Evolutionary conservation across 2,329 filamentous ascomycete species (phyloP), one percentile per base, ranked within the genome.

Genomic region (Paraphaeosphaeria minitans): DNA sequence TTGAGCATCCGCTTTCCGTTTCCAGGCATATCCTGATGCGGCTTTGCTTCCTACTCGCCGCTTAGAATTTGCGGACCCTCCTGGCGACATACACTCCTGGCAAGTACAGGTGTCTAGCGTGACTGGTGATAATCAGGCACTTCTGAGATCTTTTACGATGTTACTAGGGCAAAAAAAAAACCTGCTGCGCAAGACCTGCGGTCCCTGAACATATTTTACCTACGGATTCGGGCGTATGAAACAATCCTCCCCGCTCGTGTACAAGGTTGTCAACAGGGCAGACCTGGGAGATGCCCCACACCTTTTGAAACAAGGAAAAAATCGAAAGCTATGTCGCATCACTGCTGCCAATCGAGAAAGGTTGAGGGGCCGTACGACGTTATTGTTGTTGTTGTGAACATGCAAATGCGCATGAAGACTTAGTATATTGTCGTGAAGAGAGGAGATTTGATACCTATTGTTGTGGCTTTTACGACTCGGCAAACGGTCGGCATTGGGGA

Each of bases 11-110:
- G n/a, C 22, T 42, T 12, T 24, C 24, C 35, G 13, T 29, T 19
- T 10, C 21, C 27, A 39, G 24, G 39, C 27, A 37, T 8, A n/a
- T 21, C 27, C 16, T 19, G 51, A 45, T 22, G 27, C 39, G 51
- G 35, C 27, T 53, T 53, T 21, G 14, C 50, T 9, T 53, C 33
- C 37, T 31, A 53, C 50, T 53, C 10, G 33, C 35, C 16, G 37
- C 19, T 42, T 21, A 43, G 41, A 43, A 4, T 43, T 22, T 22
- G 19, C 37, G 37, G 37, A 5, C 37, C 7, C 16, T n/a, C 37
- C 37, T 19, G 37, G 37, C 37, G 16, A n/a, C 37, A 10, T 31
- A 31, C 29, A 2, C 29, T 31, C 29, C 29, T 31, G 29, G 29
- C 29, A 31, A 31, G 29, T 31, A 31, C 10, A 8, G 8, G 29